Conservation (phyloP, 768 basidiomycete genomes). For the Russula abietina region DNA sequence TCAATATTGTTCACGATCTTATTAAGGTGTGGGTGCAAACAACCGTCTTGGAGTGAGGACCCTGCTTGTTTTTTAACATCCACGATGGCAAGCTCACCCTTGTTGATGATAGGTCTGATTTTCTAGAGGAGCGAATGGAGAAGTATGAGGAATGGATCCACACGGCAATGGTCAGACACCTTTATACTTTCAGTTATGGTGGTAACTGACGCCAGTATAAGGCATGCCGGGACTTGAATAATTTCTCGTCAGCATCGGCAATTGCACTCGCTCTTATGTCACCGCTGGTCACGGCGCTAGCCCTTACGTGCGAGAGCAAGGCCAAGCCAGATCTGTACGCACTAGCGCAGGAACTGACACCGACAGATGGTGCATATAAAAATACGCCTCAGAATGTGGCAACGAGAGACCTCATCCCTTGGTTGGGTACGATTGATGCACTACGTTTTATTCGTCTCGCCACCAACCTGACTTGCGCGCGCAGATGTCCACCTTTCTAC, state of each 20-base stretch:
- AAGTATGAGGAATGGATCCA: constrained; percentile 10
- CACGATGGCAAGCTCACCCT: neutral
- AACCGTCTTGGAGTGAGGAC: constrained; percentile 3
- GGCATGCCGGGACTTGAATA: constrained; percentile 2
- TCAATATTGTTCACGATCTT: constrained; percentile 1
- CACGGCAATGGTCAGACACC: constrained; percentile 6
- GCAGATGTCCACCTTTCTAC: constrained; percentile 7
- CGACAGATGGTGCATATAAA: neutral
- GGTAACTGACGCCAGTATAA: neutral
- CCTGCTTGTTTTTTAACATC: neutral
- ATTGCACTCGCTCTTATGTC: constrained; percentile 9
- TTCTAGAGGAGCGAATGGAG: neutral
- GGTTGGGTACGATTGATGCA: neutral
- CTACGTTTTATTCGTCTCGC: neutral
- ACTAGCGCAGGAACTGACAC: no score
- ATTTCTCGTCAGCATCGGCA: constrained; percentile 7
- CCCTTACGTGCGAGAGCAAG: constrained; percentile 11
- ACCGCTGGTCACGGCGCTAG: neutral
- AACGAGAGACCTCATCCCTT: constrained; percentile 9
- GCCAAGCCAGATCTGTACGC: no score
- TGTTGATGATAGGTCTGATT: neutral
- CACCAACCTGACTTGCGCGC: neutral
- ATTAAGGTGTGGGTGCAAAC: constrained; percentile 6
- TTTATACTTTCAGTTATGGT: neutral
- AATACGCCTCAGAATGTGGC: neutral